Evolutionary conservation across 768 basidiomycete species (phyloP).

Genomic region (Hypholoma sublateritium): DNA sequence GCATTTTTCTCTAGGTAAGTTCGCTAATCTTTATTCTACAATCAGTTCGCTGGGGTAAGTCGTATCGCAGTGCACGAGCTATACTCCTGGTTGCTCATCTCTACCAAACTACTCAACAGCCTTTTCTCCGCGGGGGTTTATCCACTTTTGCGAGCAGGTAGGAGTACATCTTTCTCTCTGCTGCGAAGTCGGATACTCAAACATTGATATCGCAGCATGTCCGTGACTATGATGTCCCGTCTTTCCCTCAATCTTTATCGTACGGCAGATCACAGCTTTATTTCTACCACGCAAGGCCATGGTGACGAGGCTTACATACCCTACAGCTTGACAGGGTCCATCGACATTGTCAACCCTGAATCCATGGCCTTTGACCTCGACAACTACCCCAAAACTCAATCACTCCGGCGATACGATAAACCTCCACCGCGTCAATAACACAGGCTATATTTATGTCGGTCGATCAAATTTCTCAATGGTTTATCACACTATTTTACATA

Average conservation of each 20-base stretch:
- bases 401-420: not conserved
- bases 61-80: not conserved
- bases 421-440: not conserved
- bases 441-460: not conserved
- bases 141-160: constrained; percentile 52
- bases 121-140: constrained; percentile 43
- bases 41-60: constrained; percentile 11
- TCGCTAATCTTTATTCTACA: not conserved
- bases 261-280: constrained; percentile 34
- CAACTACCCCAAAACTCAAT: not conserved
- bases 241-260: constrained; percentile 56
- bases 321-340: not conserved
- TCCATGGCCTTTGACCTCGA: not conserved
- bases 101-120: constrained; percentile 24
- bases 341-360: constrained; percentile 2
- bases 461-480: too few relatives aligned
- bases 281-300: constrained; percentile 21
- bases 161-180: constrained; percentile 8
- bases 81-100: constrained; percentile 1
- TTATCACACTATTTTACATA: too few relatives aligned
- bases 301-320: constrained; percentile 18
- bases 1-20: not conserved
- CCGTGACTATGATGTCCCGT: constrained; percentile 53
- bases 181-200: not conserved
- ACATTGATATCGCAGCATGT: constrained; percentile 32